Percentiles rank a stretch among this genome's conserved stretches.
Conservation (phyloP, 352 stramenopile genomes). For the Pythium folliculosum region DNA sequence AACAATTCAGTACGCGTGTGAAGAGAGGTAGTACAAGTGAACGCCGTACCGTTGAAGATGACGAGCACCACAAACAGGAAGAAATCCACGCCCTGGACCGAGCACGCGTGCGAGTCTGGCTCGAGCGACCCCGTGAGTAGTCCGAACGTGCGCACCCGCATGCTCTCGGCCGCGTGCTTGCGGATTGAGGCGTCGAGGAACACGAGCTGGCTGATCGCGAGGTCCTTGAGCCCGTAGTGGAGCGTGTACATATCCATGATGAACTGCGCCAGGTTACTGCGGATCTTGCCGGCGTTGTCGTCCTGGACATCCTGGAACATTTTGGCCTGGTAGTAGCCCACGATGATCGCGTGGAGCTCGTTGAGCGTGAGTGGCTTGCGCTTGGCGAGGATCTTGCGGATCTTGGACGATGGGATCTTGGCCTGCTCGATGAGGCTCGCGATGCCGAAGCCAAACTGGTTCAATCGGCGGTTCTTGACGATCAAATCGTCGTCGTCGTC, state of each 20-base stretch:
- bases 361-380: constrained; percentile 70
- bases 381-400: constrained; percentile 76
- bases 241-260: constrained; percentile 86
- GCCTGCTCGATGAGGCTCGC: constrained; percentile 75
- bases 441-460: constrained; percentile 74
- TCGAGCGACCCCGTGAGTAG: constrained; percentile 72
- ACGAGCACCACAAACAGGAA: constrained; percentile 78
- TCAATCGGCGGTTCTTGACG: constrained; percentile 55
- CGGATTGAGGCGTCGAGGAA: constrained; percentile 77
- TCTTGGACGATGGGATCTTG: constrained; percentile 68
- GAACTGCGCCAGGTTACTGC: constrained; percentile 67
- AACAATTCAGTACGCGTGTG: not conserved
- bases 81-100: constrained; percentile 72
- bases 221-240: constrained; percentile 77
- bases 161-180: constrained; percentile 69
- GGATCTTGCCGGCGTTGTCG: constrained; percentile 54
- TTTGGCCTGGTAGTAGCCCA: constrained; percentile 80
- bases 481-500: constrained; percentile 48
- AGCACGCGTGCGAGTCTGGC: constrained; percentile 75
- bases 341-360: constrained; percentile 72
- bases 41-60: constrained; percentile 66
- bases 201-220: constrained; percentile 78
- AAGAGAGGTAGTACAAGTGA: not conserved
- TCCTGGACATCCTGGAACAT: constrained; percentile 81
- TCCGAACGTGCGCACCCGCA: constrained; percentile 65